Conservation (phyloP, 495 filamentous ascomycete genomes). For the Cercophora newfieldiana region DNA sequence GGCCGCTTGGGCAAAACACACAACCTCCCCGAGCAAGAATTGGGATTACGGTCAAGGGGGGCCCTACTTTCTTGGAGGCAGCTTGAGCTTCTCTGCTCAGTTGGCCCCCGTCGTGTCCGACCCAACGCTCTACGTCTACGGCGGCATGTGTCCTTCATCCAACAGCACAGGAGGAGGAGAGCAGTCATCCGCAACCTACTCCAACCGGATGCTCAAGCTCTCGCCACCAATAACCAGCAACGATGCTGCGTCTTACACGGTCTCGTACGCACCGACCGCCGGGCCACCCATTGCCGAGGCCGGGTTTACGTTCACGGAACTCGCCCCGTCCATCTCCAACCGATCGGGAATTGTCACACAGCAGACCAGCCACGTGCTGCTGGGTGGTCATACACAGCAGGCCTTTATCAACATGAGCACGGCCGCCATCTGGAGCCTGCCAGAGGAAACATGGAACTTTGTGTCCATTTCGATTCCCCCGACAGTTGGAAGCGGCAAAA, state of each 20-base stretch:
- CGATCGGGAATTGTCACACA: slow-evolving; percentile 59
- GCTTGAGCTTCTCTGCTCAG: slow-evolving; percentile 65
- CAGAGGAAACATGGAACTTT: slow-evolving; percentile 84
- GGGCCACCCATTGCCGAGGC: slow-evolving; percentile 73
- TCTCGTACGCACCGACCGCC: slow-evolving; percentile 28
- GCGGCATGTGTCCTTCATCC: slow-evolving; percentile 78
- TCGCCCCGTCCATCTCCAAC: slow-evolving; percentile 57
- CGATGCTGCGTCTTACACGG: slow-evolving; percentile 16
- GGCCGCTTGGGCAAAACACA: slow-evolving; percentile 31
- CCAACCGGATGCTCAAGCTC: slow-evolving; percentile 68
- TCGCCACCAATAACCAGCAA: slow-evolving; percentile 40
- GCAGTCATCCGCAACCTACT: slow-evolving; percentile 70
- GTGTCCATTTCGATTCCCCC: slow-evolving; percentile 57
- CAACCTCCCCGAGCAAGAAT: slow-evolving; percentile 21
- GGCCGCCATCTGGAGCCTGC: slow-evolving; percentile 81
- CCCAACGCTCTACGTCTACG: slow-evolving; percentile 70
- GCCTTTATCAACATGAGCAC: slow-evolving; percentile 95
- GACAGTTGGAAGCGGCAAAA: slow-evolving; percentile 12
- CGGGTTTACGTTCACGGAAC: slow-evolving; percentile 77
- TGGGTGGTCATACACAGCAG: slow-evolving; percentile 79
- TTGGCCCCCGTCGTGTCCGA: slow-evolving; percentile 48
- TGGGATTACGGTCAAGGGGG: slow-evolving; percentile 36
- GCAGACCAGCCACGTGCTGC: slow-evolving; percentile 73
- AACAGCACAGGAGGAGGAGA: slow-evolving; percentile 46
- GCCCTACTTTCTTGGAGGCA: slow-evolving; percentile 66